phyloP scores from a whole-genome alignment of 1,139 yeast genomes.

The Diutina ranongensis region DNA sequence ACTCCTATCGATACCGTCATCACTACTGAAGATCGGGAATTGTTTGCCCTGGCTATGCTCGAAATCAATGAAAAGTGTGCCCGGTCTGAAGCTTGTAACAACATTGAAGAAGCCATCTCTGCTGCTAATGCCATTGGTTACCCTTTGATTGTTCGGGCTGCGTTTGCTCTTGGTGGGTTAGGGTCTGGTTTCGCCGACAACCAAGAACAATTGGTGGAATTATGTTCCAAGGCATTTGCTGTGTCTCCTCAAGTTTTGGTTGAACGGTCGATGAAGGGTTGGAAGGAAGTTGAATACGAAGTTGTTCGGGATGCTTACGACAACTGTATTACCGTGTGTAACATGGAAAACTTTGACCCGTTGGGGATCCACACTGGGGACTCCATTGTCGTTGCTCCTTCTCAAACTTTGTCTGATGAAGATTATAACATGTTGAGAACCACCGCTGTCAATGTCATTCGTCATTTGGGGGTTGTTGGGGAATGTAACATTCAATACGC shows the following conservation, averaged over 20 bases:
- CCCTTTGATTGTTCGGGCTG: conserved; percentile 97
- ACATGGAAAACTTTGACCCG: conserved; percentile 99
- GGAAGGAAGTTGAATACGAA: conserved; percentile 98
- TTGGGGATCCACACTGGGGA: conserved; percentile 99
- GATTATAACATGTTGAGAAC: conserved; percentile 98
- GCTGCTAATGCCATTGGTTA: conserved; percentile 86
- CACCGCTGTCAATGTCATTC: conserved; percentile 92
- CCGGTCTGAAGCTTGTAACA: conserved; percentile 73
- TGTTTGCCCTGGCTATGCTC: conserved; percentile 89
- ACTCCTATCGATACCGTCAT: conserved; percentile 92
- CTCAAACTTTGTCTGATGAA: conserved; percentile 93
- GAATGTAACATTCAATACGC: conserved; percentile 99
- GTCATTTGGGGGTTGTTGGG: conserved; percentile 98
- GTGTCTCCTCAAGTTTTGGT: conserved; percentile 93
- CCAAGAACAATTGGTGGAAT: conserved; percentile 67
- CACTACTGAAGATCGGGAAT: conserved; percentile 95
- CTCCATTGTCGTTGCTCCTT: conserved; percentile 97
- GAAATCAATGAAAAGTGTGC: conserved; percentile 95
- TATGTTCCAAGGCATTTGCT: conserved; percentile 89
- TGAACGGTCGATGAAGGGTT: conserved; percentile 96
- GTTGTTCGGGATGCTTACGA: conserved; percentile 96
- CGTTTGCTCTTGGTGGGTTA: conserved; percentile 93
- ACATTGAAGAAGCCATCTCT: conserved; percentile 65
- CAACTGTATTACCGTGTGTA: conserved; percentile 98
- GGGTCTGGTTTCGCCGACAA: conserved; percentile 98